Percentiles rank a stretch among this genome's conserved stretches.
phyloP scores from a whole-genome alignment of 2,329 filamentous ascomycete genomes.

The Cyanodermella asteris region DNA sequence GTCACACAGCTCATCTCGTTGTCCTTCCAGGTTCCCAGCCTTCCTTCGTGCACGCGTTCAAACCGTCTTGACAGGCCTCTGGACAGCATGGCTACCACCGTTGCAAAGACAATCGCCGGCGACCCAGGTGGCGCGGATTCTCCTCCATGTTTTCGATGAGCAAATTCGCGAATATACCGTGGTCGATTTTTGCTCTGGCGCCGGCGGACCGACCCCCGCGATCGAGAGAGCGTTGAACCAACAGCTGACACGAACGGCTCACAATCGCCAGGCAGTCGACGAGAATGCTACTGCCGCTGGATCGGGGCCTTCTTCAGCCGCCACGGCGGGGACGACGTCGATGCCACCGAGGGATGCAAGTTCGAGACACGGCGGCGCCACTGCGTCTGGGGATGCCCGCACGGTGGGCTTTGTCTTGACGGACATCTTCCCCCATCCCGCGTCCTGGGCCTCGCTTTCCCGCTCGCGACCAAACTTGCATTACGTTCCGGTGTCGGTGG shows the following conservation, averaged over 20 bases:
- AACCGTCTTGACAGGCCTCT: constrained; percentile 8
- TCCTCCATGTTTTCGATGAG: constrained; percentile 5
- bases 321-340: background rate
- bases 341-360: constrained; percentile 7
- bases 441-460: constrained; percentile 10
- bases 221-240: constrained; percentile 11
- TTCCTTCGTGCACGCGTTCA: constrained; percentile 8
- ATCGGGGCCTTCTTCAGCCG: background rate
- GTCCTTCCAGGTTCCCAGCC: constrained; percentile 6
- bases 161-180: constrained; percentile 6
- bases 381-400: no score
- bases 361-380: no score
- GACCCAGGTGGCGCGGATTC: constrained; percentile 5
- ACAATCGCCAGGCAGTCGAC: constrained; percentile 6
- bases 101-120: constrained; percentile 7
- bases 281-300: constrained; percentile 1
- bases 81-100: constrained; percentile 6
- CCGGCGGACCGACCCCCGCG: constrained; percentile 8
- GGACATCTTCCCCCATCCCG: constrained; percentile 19
- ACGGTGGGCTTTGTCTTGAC: constrained; percentile 18
- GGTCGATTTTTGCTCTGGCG: constrained; percentile 10
- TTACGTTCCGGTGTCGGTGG: constrained; percentile 36
- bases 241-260: constrained; percentile 9
- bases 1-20: constrained; percentile 1
- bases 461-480: constrained; percentile 27